These are phyloP conservation scores for Mycena kentingensis DNA, from an alignment of 768 basidiomycete species.

Conservation along the genomic window DNA sequence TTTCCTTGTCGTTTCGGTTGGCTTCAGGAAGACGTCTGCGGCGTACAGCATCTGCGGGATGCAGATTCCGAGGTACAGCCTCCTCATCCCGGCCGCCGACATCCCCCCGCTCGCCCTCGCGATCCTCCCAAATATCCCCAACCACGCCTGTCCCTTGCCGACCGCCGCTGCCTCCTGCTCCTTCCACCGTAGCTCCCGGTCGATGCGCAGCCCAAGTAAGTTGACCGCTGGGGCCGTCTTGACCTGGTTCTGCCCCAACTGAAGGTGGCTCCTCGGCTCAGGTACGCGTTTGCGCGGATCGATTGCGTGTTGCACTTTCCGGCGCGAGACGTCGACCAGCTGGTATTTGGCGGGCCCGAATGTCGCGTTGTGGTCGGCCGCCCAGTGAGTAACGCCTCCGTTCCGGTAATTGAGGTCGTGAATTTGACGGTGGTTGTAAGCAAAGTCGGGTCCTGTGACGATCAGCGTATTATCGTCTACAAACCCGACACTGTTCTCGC, in stretches of 20 bases:
- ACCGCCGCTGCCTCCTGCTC: conserved; percentile 24
- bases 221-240: conserved; percentile 19
- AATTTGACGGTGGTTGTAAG: neutral
- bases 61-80: conserved; percentile 17
- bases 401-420: neutral
- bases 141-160: conserved; percentile 23
- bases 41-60: conserved; percentile 29
- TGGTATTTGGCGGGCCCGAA: conserved; percentile 21
- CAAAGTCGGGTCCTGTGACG: neutral
- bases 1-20: neutral
- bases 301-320: neutral
- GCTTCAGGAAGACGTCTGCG: conserved; percentile 21
- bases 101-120: conserved; percentile 10
- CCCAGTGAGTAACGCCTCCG: neutral
- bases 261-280: neutral
- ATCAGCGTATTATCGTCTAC: conserved; percentile 3
- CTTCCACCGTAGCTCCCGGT: conserved; percentile 31
- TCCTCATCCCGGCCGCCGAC: neutral
- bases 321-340: conserved; percentile 10
- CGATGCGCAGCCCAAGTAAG: conserved; percentile 36
- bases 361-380: neutral
- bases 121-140: conserved; percentile 9
- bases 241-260: conserved; percentile 20
- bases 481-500: neutral
- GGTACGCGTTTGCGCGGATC: conserved; percentile 5